Base-by-base conservation (phyloP, 2,329 filamentous ascomycete species). In the Colletotrichum kahawae region DNA sequence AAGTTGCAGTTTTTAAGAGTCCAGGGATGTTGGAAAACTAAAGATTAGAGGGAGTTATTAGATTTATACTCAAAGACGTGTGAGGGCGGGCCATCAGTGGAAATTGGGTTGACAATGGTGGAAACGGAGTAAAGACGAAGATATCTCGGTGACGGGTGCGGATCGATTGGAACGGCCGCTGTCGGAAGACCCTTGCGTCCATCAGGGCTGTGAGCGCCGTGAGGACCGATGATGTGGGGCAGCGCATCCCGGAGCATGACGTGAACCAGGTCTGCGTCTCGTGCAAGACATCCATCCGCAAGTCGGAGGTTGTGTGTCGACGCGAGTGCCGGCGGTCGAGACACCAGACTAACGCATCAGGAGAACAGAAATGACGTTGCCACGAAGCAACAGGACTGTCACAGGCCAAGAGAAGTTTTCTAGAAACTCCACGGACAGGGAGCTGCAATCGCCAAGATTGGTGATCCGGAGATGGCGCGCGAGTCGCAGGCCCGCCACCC, bases 391-490 rank as follows among this genome's bases (percentile, higher is more conserved):
- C 10, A 31, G 24, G 43, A 51, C 18, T 16, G 29, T 27, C 34
- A 57, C 29, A 31, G 33, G 33, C 16, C 29, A 16, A 21, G 16
- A 43, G 65, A 73, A 73, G 38, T 43, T 64, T 73, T 73, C 65
- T 64, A 1, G 65, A 73, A 68, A 12, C 33, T 64, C 31, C 27
- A 69, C 27, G 31, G 21, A 36, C 63, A 54, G 51, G 43, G 27
- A 60, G 34, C 33, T 24, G 57, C 27, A 43, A 38, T 34, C 48
- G 65, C 65, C 70, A 73, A 73, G 65, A 54, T 73, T 69, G 65
- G 29, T 57, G 70, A 73, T 73, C 43, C 34, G 65, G 70, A 63
- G 65, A 21, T 56, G 18, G 65, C 66, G 57, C 43, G 21, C 43
- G 65, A 73, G 57, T 73, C 57, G 48, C 33, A 13, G 70, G 51